Evolutionary conservation across 1,284 basidiomycete species (phyloP).

Genomic region (Bondarzewia mesenterica): DNA sequence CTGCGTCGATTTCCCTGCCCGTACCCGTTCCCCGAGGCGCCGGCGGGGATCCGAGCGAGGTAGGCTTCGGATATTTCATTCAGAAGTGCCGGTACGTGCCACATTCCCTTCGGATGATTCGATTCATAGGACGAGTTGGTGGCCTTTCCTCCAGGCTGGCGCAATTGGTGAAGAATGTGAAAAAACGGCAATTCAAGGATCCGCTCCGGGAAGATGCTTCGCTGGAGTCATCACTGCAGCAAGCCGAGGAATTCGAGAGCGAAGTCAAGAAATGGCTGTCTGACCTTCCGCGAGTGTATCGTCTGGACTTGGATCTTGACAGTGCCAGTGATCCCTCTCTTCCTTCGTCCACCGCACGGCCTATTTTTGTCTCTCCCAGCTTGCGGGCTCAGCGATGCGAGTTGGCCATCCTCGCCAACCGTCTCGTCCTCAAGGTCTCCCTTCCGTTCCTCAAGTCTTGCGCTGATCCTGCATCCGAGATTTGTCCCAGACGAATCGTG

Average conservation of each 20-base stretch:
- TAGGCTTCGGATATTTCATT: conserved; percentile 32
- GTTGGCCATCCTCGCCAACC: conserved; percentile 48
- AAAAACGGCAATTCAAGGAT: conserved; percentile 34
- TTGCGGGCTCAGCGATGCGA: conserved; percentile 47
- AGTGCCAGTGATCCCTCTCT: conserved; percentile 8
- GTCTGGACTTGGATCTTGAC: conserved; percentile 26
- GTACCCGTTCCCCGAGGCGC: conserved; percentile 21
- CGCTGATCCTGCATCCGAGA: conserved; percentile 16
- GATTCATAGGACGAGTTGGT: too few species aligned
- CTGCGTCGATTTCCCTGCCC: conserved; percentile 35
- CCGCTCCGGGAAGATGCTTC: conserved; percentile 23
- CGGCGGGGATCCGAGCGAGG: conserved; percentile 19
- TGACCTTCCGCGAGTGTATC: conserved; percentile 38
- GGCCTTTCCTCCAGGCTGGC: conserved; percentile 26
- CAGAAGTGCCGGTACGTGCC: conserved; percentile 37
- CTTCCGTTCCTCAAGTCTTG: conserved; percentile 50
- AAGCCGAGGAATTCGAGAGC: conserved; percentile 45
- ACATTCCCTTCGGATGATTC: not conserved
- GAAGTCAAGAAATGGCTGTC: conserved; percentile 47
- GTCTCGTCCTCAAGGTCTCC: conserved; percentile 55
- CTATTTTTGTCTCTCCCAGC: conserved; percentile 19
- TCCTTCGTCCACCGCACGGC: conserved; percentile 9
- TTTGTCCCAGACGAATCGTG: conserved; percentile 38
- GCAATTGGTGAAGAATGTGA: conserved; percentile 42
- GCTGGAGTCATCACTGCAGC: conserved; percentile 35